Evolutionary conservation across 2,329 filamentous ascomycete genomes (phyloP), one percentile per base, ranked within the genome.

Genomic region (Cytospora mali): DNA sequence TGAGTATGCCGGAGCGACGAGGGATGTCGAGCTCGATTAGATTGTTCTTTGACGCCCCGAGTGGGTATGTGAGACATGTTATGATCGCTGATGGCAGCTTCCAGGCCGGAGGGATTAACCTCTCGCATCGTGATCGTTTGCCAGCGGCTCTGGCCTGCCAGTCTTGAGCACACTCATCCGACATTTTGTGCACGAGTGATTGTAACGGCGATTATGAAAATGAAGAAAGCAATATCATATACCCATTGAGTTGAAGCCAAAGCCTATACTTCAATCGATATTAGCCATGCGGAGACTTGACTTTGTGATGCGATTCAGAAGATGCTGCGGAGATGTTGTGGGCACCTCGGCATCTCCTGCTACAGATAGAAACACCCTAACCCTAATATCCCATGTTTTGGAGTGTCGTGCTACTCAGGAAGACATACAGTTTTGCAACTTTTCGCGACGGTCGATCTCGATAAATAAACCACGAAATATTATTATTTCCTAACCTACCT

Each of bases 1-100:
- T 64, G 42, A 66, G 58, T 23, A 64, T 46, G 2, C 62, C 64
- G 6, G 64, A 62, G 16, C 52, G 55, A 29, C 52, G 58, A 13
- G 28, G 42, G 1, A 64, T 55, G 2, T 52, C 55, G 3, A 64
- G 64, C 16, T 56, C 64, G 46, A 66, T 28, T 2, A 66, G 64
- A 14, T 62, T 64, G n/a, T 59, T 64, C 31, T 54, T 62, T 6
- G 62, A 59, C 18, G 46, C 42, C 52, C 64, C 64, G 9, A 64
- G 48, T 13, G 62, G 62, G 9, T 64, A 55, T 25, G 10, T n/a
- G 4, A 64, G 58, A 13, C 31, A n/a, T 23, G 54, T 31, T 3
- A 62, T 28, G 28, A 58, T 42, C 29, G 31, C 13, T 3, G 62
- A 18, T 3, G 64, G 59, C 6, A 66, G 50, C 6, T 48, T 56